Percentiles rank a stretch among this genome's conserved stretches.
Conservation (phyloP, 1,284 basidiomycete species). For the Mycena sp. region DNA sequence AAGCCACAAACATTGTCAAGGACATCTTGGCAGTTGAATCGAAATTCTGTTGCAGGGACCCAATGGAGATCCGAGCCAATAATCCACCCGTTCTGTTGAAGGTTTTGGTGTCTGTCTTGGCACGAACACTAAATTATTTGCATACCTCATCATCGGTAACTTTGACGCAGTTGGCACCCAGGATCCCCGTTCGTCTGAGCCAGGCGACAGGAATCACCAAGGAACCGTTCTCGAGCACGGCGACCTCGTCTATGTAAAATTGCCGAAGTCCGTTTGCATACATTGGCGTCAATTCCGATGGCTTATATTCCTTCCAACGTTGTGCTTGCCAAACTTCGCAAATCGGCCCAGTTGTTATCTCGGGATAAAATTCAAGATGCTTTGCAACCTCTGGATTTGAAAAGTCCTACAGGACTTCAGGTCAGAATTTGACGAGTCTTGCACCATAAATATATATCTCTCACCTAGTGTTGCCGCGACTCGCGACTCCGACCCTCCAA, state of each 20-base stretch:
- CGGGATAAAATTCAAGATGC: constrained; percentile 35
- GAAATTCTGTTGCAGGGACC: neutral
- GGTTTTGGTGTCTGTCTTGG: neutral
- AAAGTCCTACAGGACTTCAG: neutral
- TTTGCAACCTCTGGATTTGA: neutral
- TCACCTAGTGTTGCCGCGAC: too few relatives aligned
- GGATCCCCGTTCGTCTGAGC: constrained; percentile 27
- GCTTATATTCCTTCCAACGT: constrained; percentile 35
- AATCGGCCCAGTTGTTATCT: constrained; percentile 29
- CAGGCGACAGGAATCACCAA: constrained; percentile 35
- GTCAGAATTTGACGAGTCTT: neutral
- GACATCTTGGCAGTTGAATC: neutral
- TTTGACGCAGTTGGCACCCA: constrained; percentile 1
- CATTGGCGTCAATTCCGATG: constrained; percentile 35
- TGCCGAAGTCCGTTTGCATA: constrained; percentile 23
- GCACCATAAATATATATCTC: neutral
- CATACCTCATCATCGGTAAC: neutral
- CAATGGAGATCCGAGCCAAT: neutral
- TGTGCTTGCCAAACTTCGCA: constrained; percentile 39
- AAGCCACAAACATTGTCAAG: neutral
- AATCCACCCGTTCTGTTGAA: neutral
- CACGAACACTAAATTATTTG: neutral
- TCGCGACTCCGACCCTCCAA: too few relatives aligned
- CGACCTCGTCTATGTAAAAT: constrained; percentile 38
- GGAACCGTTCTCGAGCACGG: constrained; percentile 20